Base-by-base conservation (phyloP, 768 basidiomycete genomes). In the Chalciporus piperatus region DNA sequence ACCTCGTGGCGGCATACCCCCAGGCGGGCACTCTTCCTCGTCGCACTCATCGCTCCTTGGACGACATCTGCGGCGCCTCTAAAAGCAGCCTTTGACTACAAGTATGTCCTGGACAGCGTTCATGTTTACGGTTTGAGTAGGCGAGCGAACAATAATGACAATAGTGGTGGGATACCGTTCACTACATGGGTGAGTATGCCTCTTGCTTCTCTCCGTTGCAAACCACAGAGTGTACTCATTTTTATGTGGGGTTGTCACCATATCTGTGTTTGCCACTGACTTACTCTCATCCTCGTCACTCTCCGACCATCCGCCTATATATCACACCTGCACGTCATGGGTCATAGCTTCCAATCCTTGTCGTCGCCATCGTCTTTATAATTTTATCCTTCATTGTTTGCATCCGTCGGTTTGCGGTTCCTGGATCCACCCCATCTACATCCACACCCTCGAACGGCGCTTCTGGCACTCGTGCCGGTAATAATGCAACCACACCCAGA, bases 321-420 rank as follows among this genome's bases (percentile, higher is more conserved):
- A 30, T 12, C 12, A 16, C 6, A 16, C 11, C 33, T 12, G 14
- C 33, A 33, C 11, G 12, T 33, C 14, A 37, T 37, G 35, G 14
- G 13, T 33, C n/a, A 35, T 41, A 68, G 66, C 55, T 68, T 45
- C 66, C 66, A 5, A 58, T 68, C n/a, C 50, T 69, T n/a, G 48
- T 57, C 23, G 30, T 69, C 32, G 51, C 61, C 10, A 12, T 65
- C 0, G 47, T 63, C 2, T 61, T 69, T 8, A 38, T 47, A 11
- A 25, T 63, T 28, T 45, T 67, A 33, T 59, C 59, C 16, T 16
- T 67, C 17, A 42, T 60, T 32, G 51, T 41, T 1, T 69, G 68
- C 7, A 3, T 57, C 8, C 68, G 61, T 52, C 61, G 68, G 33
- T 51, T 47, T 11, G 40, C 58, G 2, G 35, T 22, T 3, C 16